These are phyloP conservation scores for Gonium pectorale DNA, from an alignment of 139 green algal genomes.

Conservation along the genomic window DNA sequence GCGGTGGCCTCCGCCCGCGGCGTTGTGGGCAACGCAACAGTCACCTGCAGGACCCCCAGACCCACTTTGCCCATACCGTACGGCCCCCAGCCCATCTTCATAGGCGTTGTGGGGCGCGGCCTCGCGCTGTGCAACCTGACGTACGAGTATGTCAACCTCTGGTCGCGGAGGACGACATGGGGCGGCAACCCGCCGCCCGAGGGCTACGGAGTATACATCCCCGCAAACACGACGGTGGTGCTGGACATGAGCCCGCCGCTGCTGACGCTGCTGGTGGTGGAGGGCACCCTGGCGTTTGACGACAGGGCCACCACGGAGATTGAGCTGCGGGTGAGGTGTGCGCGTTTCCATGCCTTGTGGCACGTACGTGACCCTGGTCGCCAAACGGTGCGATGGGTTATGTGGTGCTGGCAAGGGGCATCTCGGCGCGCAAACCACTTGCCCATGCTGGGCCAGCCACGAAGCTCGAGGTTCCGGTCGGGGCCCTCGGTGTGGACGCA, in stretches of 20 bases:
- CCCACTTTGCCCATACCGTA: too few species aligned
- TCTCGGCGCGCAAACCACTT: too few species aligned
- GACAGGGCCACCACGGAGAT: too few species aligned
- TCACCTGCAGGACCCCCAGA: conserved; percentile 46
- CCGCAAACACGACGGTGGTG: conserved; percentile 57
- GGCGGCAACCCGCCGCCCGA: conserved; percentile 60
- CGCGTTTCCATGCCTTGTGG: too few species aligned
- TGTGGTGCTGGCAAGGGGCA: too few species aligned
- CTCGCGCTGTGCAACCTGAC: not conserved
- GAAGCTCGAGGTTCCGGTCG: too few species aligned
- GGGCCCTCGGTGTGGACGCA: too few species aligned
- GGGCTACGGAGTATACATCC: conserved; percentile 59
- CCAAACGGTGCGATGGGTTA: too few species aligned
- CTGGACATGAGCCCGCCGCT: conserved; percentile 68
- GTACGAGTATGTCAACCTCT: conserved; percentile 72
- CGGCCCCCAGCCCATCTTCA: too few species aligned
- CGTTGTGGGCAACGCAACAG: not conserved
- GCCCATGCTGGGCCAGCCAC: too few species aligned
- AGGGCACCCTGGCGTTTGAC: conserved; percentile 74
- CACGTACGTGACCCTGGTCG: too few species aligned
- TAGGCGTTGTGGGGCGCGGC: not conserved
- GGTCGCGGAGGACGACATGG: conserved; percentile 72
- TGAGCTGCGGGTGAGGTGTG: too few species aligned
- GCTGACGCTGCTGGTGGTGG: conserved; percentile 62
- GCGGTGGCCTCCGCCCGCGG: conserved; percentile 14